Conservation (phyloP, 306 rosid species). For the Crataegus laevigata region DNA sequence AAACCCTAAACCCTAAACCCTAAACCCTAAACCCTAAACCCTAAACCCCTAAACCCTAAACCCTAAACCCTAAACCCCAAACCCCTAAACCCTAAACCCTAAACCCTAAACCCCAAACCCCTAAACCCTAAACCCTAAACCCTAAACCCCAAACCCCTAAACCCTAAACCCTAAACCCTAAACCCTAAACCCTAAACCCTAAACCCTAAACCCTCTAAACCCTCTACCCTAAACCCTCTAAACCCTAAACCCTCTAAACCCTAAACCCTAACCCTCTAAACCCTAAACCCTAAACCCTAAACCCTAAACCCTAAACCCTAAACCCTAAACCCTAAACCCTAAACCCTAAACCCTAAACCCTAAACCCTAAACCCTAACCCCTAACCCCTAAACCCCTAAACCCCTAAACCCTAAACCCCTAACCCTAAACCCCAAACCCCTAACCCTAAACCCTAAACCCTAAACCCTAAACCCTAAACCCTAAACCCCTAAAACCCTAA, state of each 20-base stretch:
- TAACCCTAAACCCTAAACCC: background rate
- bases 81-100: too few species aligned
- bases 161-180: constrained; percentile 1
- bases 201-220: background rate
- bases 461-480: background rate
- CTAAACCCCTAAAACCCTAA: background rate
- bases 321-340: background rate
- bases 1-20: too few species aligned
- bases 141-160: constrained; percentile 6
- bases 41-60: too few species aligned
- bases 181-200: background rate
- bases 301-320: background rate
- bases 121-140: too few species aligned
- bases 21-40: too few species aligned
- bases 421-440: background rate
- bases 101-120: too few species aligned
- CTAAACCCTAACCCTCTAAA: background rate
- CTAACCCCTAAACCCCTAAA: background rate
- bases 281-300: background rate
- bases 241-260: constrained; percentile 1
- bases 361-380: background rate
- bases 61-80: too few species aligned
- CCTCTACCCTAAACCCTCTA: background rate
- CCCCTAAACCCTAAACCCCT: background rate
- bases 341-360: background rate